phyloP scores from a whole-genome alignment of 1,284 basidiomycete genomes.

The Ceratobasidium sp. region DNA sequence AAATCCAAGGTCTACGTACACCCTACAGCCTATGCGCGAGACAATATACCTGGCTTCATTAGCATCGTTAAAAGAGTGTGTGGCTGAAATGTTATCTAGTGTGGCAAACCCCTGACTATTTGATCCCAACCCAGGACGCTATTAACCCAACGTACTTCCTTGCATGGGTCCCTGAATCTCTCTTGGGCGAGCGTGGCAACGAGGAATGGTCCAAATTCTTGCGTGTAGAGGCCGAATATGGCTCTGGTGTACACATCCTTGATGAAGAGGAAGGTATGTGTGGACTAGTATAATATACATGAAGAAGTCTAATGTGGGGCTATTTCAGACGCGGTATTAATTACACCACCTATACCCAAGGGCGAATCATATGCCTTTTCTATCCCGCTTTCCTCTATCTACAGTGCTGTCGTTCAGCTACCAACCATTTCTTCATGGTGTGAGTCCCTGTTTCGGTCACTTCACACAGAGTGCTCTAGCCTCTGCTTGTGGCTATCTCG shows the following conservation, averaged over 20 bases:
- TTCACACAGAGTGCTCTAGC: too few relatives aligned
- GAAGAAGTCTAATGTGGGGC: slow-evolving; percentile 12
- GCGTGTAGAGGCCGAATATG: slow-evolving; percentile 69
- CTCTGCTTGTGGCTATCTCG: slow-evolving; percentile 6
- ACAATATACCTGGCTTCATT: slow-evolving; percentile 92
- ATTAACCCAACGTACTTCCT: slow-evolving; percentile 73
- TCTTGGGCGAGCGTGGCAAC: slow-evolving; percentile 74
- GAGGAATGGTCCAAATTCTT: slow-evolving; percentile 85
- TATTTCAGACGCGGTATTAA: slow-evolving; percentile 70
- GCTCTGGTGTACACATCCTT: slow-evolving; percentile 51
- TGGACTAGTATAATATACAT: slow-evolving; percentile 37
- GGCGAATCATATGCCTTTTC: slow-evolving; percentile 95
- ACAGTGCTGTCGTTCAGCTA: slow-evolving; percentile 84
- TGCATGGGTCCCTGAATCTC: slow-evolving; percentile 82
- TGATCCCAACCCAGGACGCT: slow-evolving; percentile 60
- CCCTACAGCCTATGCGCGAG: slow-evolving; percentile 86
- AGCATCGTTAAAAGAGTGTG: slow-evolving; percentile 81
- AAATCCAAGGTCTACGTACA: slow-evolving; percentile 94
- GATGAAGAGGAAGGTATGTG: slow-evolving; percentile 74
- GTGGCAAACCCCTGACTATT: background rate
- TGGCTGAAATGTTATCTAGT: slow-evolving; percentile 44
- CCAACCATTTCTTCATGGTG: slow-evolving; percentile 88
- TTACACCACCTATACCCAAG: slow-evolving; percentile 73
- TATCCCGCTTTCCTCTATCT: slow-evolving; percentile 84
- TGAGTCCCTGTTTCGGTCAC: slow-evolving; percentile 54